A percentile compares a stretch with the other conserved stretches of the same genome.
Conservation (phyloP, 768 basidiomycete species). For the Cytidiella melzeri region DNA sequence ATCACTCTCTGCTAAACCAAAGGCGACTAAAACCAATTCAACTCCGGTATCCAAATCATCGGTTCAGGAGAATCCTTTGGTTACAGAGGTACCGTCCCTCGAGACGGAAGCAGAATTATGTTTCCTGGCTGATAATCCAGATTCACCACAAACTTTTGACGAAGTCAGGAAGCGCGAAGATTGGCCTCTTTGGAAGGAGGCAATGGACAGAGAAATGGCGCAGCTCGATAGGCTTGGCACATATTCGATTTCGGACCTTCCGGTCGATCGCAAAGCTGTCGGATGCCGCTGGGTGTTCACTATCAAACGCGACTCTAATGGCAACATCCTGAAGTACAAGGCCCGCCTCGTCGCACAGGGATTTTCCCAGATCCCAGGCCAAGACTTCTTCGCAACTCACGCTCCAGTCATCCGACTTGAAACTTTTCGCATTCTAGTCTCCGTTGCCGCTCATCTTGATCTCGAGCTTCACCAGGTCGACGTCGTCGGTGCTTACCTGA, state of each 20-base stretch:
- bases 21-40: too few relatives aligned
- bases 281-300: conserved; percentile 31
- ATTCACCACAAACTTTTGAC: conserved; percentile 1
- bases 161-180: conserved; percentile 5
- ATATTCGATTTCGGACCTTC: conserved; percentile 22
- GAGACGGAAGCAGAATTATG: too few relatives aligned
- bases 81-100: too few relatives aligned
- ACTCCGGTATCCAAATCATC: too few relatives aligned
- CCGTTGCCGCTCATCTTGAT: conserved; percentile 18
- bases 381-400: conserved; percentile 31
- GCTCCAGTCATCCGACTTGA: conserved; percentile 22
- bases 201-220: conserved; percentile 13
- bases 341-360: conserved; percentile 30
- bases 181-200: conserved; percentile 12
- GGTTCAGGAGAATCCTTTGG: too few relatives aligned
- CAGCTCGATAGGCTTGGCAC: conserved; percentile 2
- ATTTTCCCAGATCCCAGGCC: conserved; percentile 28
- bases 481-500: conserved; percentile 20
- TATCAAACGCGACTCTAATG: conserved; percentile 33
- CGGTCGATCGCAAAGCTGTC: conserved; percentile 25
- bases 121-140: neutral
- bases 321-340: conserved; percentile 31
- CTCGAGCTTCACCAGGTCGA: conserved; percentile 14
- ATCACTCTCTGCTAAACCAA: too few relatives aligned
- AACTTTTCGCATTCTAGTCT: conserved; percentile 18